These are phyloP conservation scores for Apiotrichum sp. DNA, from an alignment of 1,284 basidiomycete genomes.

Conservation along the genomic window DNA sequence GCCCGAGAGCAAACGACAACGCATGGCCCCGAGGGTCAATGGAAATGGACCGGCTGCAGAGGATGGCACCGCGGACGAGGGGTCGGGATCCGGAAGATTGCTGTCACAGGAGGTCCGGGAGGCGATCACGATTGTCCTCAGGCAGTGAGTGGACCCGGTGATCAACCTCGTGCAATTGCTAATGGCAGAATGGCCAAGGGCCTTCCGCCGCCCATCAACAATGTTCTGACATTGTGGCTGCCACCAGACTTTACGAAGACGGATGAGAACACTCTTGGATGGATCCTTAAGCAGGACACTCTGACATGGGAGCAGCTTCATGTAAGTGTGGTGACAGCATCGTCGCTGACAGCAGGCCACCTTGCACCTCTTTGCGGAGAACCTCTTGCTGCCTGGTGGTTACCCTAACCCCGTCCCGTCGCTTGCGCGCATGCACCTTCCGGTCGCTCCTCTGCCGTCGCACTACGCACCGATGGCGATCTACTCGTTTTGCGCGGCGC, in stretches of 20 bases:
- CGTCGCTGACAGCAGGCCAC: slow-evolving; percentile 26
- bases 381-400: slow-evolving; percentile 34
- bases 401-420: slow-evolving; percentile 43
- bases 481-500: slow-evolving; percentile 37
- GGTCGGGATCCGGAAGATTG: slow-evolving; percentile 5
- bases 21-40: slow-evolving; percentile 2
- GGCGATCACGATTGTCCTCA: slow-evolving; percentile 30
- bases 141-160: slow-evolving; percentile 24
- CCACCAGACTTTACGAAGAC: slow-evolving; percentile 33
- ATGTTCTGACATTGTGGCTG: slow-evolving; percentile 30
- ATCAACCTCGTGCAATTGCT: background rate
- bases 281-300: slow-evolving; percentile 26
- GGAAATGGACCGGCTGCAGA: background rate
- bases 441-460: slow-evolving; percentile 34
- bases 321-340: slow-evolving; percentile 22
- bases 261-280: slow-evolving; percentile 40
- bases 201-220: slow-evolving; percentile 36
- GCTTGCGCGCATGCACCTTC: slow-evolving; percentile 30
- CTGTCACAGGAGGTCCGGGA: slow-evolving; percentile 26
- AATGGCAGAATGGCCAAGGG: slow-evolving; percentile 31
- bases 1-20: slow-evolving; percentile 12
- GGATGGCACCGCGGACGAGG: background rate
- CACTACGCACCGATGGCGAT: slow-evolving; percentile 34
- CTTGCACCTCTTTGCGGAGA: slow-evolving; percentile 35
- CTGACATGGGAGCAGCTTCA: slow-evolving; percentile 36